Conservation (phyloP, 148 eudicot species). For the Cornus florida region DNA sequence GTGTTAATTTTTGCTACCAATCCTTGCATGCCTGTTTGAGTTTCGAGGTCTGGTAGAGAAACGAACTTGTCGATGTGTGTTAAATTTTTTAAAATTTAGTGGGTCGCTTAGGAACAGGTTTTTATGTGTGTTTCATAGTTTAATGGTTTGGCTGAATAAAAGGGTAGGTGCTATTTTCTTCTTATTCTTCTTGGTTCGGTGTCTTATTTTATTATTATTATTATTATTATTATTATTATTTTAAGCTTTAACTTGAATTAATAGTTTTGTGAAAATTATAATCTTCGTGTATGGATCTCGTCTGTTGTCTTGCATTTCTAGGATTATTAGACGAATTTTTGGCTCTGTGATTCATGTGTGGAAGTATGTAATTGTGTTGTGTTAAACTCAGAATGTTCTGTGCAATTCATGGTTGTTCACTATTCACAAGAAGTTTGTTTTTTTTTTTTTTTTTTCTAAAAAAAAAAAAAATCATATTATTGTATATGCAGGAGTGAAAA, state of each 20-base stretch:
- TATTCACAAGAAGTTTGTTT: no score
- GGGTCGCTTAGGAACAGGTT: not conserved
- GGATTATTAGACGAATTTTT: not conserved
- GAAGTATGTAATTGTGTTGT: no score
- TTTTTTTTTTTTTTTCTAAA: no score
- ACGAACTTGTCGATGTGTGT: no score
- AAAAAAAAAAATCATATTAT: not conserved
- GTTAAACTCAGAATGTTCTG: no score
- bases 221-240: no score
- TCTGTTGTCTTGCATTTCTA: not conserved
- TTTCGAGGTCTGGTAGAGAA: no score
- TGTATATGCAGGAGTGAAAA: no score
- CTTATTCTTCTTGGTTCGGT: not conserved
- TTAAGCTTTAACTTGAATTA: not conserved
- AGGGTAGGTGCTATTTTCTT: not conserved
- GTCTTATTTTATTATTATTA: no score
- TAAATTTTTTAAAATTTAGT: not conserved
- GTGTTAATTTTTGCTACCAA: not conserved
- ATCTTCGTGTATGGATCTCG: not conserved
- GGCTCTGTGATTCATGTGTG: no score
- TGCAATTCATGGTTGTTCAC: no score
- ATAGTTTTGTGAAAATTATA: not conserved
- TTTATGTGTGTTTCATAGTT: not conserved
- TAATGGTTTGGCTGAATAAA: not conserved
- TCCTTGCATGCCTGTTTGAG: no score